Base-by-base conservation (phyloP, 2,329 filamentous ascomycete species). In the Ascochyta pisi region DNA sequence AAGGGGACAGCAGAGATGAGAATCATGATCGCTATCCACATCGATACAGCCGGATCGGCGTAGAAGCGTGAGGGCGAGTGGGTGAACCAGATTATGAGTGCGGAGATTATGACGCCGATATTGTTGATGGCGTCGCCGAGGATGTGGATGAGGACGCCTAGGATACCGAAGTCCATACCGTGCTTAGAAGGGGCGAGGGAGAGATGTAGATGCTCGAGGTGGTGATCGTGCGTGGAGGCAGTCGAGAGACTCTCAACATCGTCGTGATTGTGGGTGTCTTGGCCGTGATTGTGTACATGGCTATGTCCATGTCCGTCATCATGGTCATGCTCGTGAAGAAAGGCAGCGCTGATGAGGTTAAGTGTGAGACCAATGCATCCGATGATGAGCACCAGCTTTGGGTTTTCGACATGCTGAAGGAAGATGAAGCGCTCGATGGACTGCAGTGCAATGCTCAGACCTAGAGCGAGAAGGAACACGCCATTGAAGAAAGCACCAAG, bases 401-500 rank as follows among this genome's bases (percentile, higher is more conserved):
- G 88, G 23, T 89, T 81, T 5, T 89, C 78, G 40, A 93, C 79
- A 19, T 73, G 74, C 58, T 84, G 72, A 3, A 88, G 68, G 3
- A 81, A 77, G 19, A 88, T 79, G 66, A 91, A 91, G 33, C 89
- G 80, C 73, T 92, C 88, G 46, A 92, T 81, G 0, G 89, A 87
- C 68, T 92, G 89, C 3, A 92, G 76, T 31, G 89, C 82, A 45
- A 92, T 90, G 71, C 88, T 91, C 33, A 92, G 74, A 1, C 88
- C 88, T 2, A 93, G 77, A 0, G 88, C 89, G 15, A 92, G 74
- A 1, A 93, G 81, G 55, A 93, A 90, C 1, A 88, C 86, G 13
- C 89, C 89, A 66, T 93, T 93, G 81, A 92, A 93, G 73, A 93
- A 93, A 22, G 89, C 88, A 5, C 89, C 89, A 0, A 93, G 79